Evolutionary conservation across 345 rosid genomes (phyloP), one percentile per base, ranked within the genome.

Genomic region (Syzygium jambos): DNA sequence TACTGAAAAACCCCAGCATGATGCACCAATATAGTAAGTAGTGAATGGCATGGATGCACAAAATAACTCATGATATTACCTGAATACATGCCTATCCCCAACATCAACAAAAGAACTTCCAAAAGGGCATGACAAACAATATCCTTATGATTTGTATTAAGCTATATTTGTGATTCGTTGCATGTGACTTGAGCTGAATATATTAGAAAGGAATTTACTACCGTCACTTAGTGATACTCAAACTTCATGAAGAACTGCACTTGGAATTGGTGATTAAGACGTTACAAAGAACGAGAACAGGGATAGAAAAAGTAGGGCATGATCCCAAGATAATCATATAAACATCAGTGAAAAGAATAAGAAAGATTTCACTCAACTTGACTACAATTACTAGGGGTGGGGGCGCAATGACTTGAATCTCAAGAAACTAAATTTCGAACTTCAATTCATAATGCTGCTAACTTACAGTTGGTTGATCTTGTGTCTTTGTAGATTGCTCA

Each of bases 401-500:
- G 46, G 25, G 43, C 5, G 1, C 27, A 84, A 84, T 9, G 80
- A 73, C 49, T 73, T 73, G 80, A 73, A 73, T 34, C 80, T 34
- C 80, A 73, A 73, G 46, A 73, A 34, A 73, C 80, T 73, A 73
- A 73, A 68, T 34, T 68, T 68, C 5, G 7, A 56, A 56, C 61
- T 22, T 56, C 61, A 56, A 34, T 34, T 73, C 23, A 73, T 9
- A 34, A 30, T 65, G 84, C 52, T 29, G 87, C 86, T 53, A 85
- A 86, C 94, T 93, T 95, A 98, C 99, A 89, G 90, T 86, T 87
- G 90, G 88, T 89, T 94, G 97, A 56, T 96, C 98, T 90, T 92
- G 96, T 59, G 89, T 88, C 93, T 95, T 98, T 68, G 91, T 90
- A 78, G 95, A 91, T 89, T 95, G 98, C 86, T 97, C 99, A 87